Evolutionary conservation across 306 rosid genomes (phyloP).

Genomic region (Carpinus viminea): DNA sequence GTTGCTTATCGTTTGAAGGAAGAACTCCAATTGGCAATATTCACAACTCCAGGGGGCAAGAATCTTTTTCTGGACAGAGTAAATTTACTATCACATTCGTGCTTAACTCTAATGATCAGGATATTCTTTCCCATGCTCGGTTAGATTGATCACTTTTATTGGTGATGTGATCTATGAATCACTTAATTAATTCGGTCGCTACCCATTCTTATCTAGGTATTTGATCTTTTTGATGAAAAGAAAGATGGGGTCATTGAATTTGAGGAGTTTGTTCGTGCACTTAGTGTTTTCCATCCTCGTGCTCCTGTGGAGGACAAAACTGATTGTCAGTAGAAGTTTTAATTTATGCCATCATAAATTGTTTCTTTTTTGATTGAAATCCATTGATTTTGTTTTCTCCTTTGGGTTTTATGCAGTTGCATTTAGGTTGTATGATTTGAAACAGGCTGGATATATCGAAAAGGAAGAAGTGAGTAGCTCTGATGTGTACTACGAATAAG

Average conservation of each 20-base stretch:
- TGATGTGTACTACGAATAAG: slow-evolving; percentile 12
- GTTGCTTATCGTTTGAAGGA: slow-evolving; percentile 51
- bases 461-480: slow-evolving; percentile 65
- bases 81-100: slow-evolving; percentile 10
- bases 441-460: slow-evolving; percentile 68
- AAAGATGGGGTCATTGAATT: slow-evolving; percentile 69
- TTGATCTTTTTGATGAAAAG: slow-evolving; percentile 71
- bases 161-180: background rate
- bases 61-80: slow-evolving; percentile 78
- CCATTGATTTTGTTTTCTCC: slow-evolving; percentile 11
- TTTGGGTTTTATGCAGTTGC: slow-evolving; percentile 54
- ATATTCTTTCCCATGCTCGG: background rate
- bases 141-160: background rate
- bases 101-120: background rate
- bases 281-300: slow-evolving; percentile 68
- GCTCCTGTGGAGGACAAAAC: slow-evolving; percentile 57
- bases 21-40: slow-evolving; percentile 64
- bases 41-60: slow-evolving; percentile 43
- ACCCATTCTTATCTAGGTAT: slow-evolving; percentile 42
- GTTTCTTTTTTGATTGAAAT: background rate
- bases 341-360: slow-evolving; percentile 1
- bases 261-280: slow-evolving; percentile 70
- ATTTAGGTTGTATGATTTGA: slow-evolving; percentile 73
- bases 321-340: slow-evolving; percentile 52
- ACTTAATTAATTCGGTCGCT: background rate